Base-by-base conservation (phyloP, 768 basidiomycete species). In the Hericium coralloides region DNA sequence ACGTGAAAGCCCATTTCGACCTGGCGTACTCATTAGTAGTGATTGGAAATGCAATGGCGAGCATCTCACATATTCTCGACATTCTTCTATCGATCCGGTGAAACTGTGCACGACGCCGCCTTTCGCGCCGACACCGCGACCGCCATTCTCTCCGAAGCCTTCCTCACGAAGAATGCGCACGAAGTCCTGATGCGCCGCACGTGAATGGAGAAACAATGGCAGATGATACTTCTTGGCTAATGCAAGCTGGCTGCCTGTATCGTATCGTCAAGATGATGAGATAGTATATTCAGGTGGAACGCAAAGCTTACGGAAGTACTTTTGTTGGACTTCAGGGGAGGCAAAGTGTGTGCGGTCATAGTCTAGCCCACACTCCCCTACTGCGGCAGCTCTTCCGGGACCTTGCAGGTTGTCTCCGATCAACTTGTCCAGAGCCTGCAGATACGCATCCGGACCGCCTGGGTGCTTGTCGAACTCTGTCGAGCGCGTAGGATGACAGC, bases 21-120 rank as follows among this genome's bases (percentile, higher is more conserved):
- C 88, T 90, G 60, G 65, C 15, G n/a, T 20, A 22, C 41, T n/a
- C 41, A 23, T 18, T 36, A 53, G 10, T 39, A 51, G 20, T 18
- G 38, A 39, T n/a, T 23, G 12, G 50, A n/a, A 26, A 26, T 18
- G 18, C 26, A 36, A 53, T 25, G 15, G 18, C 26, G 17, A 41
- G 43, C 0, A 12, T 68, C 82, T 64, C 57, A 89, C 87, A 49
- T 89, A 70, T 65, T 92, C 89, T 8, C 67, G 63, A 14, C 78
- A 80, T 65, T 93, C 89, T 38, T 75, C 77, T 3, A 65, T 64
- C 0, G 77, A 78, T 4, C 91, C 91, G 0, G 89, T 90, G 69
- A 90, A 90, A 59, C 86, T 88, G 65, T 92, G 91, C 3, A 91
- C 87, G 20, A 92, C 90, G 1, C 89, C 90, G 3, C 88, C 84